Evolutionary conservation across 352 stramenopile genomes (phyloP).

Genomic region (Elongisporangium anandrum): DNA sequence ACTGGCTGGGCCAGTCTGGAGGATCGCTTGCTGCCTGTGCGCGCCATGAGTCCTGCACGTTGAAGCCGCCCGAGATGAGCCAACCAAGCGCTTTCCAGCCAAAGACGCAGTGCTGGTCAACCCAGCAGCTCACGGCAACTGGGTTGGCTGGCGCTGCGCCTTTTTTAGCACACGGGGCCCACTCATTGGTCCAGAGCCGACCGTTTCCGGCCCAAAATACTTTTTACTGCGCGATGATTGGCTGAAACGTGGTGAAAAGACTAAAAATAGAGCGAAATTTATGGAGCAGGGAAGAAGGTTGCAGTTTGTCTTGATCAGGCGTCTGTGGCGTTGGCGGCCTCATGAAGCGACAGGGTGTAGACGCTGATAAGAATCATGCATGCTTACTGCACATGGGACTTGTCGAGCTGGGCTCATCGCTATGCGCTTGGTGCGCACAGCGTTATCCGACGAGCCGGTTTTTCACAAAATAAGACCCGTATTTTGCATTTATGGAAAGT

Average conservation of each 20-base stretch:
- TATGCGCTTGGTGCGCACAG: background rate
- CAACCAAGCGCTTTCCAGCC: background rate
- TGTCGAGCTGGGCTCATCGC: background rate
- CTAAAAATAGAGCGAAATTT: background rate
- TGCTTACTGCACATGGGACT: background rate
- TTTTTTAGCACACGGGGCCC: background rate
- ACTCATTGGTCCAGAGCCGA: background rate
- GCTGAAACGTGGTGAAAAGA: background rate
- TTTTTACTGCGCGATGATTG: background rate
- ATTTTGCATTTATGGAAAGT: background rate
- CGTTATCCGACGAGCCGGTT: background rate
- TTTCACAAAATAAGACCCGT: background rate
- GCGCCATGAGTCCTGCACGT: background rate
- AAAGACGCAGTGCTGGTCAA: background rate
- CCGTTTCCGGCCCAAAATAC: background rate
- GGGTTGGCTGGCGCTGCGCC: background rate
- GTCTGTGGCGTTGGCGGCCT: too few relatives aligned
- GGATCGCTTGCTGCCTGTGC: background rate
- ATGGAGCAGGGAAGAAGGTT: background rate
- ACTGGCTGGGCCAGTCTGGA: background rate
- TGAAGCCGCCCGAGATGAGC: background rate
- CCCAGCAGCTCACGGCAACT: background rate
- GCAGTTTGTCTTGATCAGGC: background rate
- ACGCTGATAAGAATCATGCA: background rate
- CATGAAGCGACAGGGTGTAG: background rate